These are phyloP conservation scores for Extremus antarcticus DNA, from an alignment of 495 filamentous ascomycete genomes.

Conservation along the genomic window DNA sequence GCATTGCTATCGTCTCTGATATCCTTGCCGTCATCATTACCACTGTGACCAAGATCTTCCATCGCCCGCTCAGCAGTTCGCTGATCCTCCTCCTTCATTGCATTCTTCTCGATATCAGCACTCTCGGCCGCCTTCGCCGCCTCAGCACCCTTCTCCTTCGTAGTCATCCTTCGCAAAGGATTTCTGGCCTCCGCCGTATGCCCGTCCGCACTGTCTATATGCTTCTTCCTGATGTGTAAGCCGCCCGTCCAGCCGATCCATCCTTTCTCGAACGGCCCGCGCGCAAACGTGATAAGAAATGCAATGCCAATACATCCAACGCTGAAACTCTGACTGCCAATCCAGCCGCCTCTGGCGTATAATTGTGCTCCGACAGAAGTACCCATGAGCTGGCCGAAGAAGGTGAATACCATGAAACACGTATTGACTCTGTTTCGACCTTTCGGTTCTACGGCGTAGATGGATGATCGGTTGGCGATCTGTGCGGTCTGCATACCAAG, in stretches of 20 bases:
- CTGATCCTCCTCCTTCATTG: background rate
- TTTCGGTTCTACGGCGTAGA: constrained; percentile 62
- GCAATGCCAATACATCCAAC: constrained; percentile 54
- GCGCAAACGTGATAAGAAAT: constrained; percentile 43
- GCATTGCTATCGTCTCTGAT: constrained; percentile 16
- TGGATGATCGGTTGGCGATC: constrained; percentile 60
- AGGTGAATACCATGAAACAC: constrained; percentile 66
- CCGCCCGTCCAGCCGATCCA: constrained; percentile 73
- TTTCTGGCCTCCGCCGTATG: background rate
- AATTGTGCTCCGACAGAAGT: constrained; percentile 62
- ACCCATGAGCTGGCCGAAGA: constrained; percentile 66
- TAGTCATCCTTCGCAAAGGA: background rate
- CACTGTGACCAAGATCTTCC: background rate
- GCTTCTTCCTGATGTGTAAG: constrained; percentile 39
- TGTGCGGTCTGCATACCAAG: constrained; percentile 64
- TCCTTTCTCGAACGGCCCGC: constrained; percentile 57
- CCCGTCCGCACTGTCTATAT: constrained; percentile 3
- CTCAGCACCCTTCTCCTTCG: constrained; percentile 11
- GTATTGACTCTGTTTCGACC: constrained; percentile 72
- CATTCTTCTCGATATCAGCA: background rate
- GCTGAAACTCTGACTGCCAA: constrained; percentile 53
- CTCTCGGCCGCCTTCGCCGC: constrained; percentile 1
- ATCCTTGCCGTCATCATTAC: constrained; percentile 5
- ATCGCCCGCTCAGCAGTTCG: background rate
- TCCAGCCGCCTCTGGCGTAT: constrained; percentile 62